These are phyloP conservation scores for Rubroboletus satanas DNA, from an alignment of 768 basidiomycete genomes.

Conservation along the genomic window DNA sequence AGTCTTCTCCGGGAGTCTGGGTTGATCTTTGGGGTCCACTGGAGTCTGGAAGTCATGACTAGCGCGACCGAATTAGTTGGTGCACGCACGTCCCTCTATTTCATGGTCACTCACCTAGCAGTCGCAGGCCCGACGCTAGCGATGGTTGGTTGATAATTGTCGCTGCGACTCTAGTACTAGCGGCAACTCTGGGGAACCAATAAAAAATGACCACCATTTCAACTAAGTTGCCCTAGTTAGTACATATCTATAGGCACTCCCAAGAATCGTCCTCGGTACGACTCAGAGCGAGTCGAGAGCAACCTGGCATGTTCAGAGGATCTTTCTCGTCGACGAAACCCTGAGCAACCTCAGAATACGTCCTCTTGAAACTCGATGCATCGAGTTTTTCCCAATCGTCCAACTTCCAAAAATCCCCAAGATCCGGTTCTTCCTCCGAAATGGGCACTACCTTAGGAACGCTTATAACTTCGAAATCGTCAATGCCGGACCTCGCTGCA, in stretches of 20 bases:
- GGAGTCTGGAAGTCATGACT: too few species aligned
- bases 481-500: slow-evolving; percentile 11
- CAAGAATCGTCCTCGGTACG: slow-evolving; percentile 11
- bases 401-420: slow-evolving; percentile 2
- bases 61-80: too few species aligned
- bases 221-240: background rate
- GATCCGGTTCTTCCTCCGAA: slow-evolving; percentile 4
- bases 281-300: background rate
- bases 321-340: slow-evolving; percentile 1
- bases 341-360: slow-evolving; percentile 25
- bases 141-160: background rate
- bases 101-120: too few species aligned
- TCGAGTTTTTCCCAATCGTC: slow-evolving; percentile 26
- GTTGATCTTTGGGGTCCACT: too few species aligned
- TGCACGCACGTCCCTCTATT: background rate
- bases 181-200: background rate
- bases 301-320: background rate
- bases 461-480: slow-evolving; percentile 24
- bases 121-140: background rate
- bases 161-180: background rate
- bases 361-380: slow-evolving; percentile 7
- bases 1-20: too few species aligned
- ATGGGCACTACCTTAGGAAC: slow-evolving; percentile 19
- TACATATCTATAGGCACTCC: slow-evolving; percentile 11
- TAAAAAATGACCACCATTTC: background rate